A percentile compares a stretch with the other conserved stretches of the same genome.
Evolutionary conservation across 2,329 filamentous ascomycete genomes (phyloP).

Genomic region (Aspergillus eucalypticola): DNA sequence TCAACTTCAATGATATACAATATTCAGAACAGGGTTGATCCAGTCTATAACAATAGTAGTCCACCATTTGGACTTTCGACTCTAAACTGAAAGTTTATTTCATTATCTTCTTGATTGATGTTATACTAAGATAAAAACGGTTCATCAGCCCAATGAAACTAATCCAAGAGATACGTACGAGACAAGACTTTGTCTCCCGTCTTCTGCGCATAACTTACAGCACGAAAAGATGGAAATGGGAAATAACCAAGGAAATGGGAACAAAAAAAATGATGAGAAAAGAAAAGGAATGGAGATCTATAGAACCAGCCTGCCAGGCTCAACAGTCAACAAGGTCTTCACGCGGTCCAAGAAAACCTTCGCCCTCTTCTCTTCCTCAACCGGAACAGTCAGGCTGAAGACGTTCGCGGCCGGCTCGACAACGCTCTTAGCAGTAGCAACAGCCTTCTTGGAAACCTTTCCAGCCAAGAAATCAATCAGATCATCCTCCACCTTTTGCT

Average conservation of each 20-base stretch:
- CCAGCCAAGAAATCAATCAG: conserved; percentile 79
- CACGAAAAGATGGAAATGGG: not conserved
- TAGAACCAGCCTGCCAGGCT: conserved; percentile 72
- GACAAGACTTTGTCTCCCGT: not conserved
- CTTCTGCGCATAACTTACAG: not conserved
- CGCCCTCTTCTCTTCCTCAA: conserved; percentile 78
- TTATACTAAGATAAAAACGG: not conserved
- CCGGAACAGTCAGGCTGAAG: conserved; percentile 78
- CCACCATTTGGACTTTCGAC: not conserved
- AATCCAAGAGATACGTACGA: not conserved
- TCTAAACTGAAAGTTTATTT: not conserved
- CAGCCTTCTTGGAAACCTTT: conserved; percentile 39
- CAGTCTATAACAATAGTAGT: too few species aligned
- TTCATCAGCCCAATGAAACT: not conserved
- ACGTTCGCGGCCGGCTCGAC: conserved; percentile 63
- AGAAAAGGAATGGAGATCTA: conserved; percentile 26
- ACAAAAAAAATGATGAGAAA: not conserved
- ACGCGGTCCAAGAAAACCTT: conserved; percentile 80
- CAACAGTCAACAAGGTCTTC: conserved; percentile 77
- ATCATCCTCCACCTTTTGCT: conserved; percentile 57
- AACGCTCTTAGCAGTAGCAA: conserved; percentile 33
- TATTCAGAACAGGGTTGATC: too few species aligned
- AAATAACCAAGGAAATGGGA: not conserved
- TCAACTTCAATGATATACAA: too few species aligned
- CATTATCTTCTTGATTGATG: not conserved